A percentile compares a stretch with the other conserved stretches of the same genome.
Evolutionary conservation across 2,329 filamentous ascomycete species (phyloP).

Genomic region (Xylariaceae sp.): DNA sequence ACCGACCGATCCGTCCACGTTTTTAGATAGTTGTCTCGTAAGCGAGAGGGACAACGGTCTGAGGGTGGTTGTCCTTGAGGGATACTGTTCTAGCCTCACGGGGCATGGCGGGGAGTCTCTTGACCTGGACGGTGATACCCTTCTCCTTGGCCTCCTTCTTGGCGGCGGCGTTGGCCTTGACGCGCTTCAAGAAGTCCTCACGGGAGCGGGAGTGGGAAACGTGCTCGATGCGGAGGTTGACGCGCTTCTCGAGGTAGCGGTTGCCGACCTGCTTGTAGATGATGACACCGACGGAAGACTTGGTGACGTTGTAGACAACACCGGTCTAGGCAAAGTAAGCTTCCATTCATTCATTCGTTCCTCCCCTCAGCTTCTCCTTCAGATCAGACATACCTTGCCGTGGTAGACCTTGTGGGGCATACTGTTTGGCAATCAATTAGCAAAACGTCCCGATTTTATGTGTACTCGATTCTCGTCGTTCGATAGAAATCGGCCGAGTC

Average conservation of each 20-base stretch:
- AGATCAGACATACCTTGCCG: conserved; percentile 56
- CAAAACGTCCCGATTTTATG: conserved; percentile 5
- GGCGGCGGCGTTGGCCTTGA: conserved; percentile 62
- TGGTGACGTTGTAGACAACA: conserved; percentile 98
- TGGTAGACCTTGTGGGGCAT: conserved; percentile 99
- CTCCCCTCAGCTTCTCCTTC: background rate
- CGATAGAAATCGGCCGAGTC: background rate
- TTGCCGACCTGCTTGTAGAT: conserved; percentile 99
- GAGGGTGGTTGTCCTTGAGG: conserved; percentile 75
- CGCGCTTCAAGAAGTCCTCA: conserved; percentile 22
- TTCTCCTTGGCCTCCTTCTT: conserved; percentile 90
- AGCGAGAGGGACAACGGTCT: conserved; percentile 84
- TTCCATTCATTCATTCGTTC: background rate
- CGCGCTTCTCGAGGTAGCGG: conserved; percentile 99
- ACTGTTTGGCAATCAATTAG: conserved; percentile 47
- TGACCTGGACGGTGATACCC: conserved; percentile 82
- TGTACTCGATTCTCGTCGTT: background rate
- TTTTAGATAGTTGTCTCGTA: conserved; percentile 97
- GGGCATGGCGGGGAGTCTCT: conserved; percentile 79
- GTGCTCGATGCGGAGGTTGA: conserved; percentile 99
- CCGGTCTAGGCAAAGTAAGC: conserved; percentile 53
- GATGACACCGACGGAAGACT: conserved; percentile 95
- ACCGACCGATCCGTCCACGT: conserved; percentile 18
- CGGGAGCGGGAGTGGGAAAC: conserved; percentile 88
- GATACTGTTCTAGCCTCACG: conserved; percentile 75